These are phyloP conservation scores for Phytopythium sindhum DNA, from an alignment of 352 stramenopile genomes.

Conservation along the genomic window DNA sequence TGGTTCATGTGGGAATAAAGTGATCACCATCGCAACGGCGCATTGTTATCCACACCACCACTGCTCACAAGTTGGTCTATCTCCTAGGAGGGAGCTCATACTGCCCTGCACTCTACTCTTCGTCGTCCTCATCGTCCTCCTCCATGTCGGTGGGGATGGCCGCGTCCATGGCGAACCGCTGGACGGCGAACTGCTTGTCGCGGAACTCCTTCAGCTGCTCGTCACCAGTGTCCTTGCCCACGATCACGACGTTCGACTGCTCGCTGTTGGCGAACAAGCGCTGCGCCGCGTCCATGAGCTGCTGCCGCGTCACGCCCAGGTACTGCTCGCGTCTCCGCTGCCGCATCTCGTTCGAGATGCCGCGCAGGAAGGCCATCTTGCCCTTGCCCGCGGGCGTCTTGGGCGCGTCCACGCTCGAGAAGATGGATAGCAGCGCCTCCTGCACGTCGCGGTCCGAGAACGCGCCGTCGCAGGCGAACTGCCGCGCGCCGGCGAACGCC, in stretches of 20 bases:
- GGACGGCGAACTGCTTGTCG: conserved; percentile 35
- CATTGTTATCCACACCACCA: not conserved
- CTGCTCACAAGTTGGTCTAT: not conserved
- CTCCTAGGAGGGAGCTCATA: not conserved
- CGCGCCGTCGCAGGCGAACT: conserved; percentile 42
- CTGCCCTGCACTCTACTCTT: not conserved
- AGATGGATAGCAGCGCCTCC: conserved; percentile 78
- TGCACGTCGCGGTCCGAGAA: conserved; percentile 77
- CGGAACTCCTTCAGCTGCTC: conserved; percentile 32
- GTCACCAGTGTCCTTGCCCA: conserved; percentile 54
- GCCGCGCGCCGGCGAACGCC: conserved; percentile 54
- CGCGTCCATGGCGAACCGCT: conserved; percentile 24
- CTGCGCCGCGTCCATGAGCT: conserved; percentile 51
- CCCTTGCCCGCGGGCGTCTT: conserved; percentile 74
- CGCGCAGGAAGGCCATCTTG: conserved; percentile 71
- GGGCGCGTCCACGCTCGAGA: conserved; percentile 70
- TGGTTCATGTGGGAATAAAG: not conserved
- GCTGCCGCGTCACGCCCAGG: conserved; percentile 33
- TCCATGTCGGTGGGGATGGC: not conserved
- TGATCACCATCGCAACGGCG: not conserved
- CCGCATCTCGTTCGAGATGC: conserved; percentile 83
- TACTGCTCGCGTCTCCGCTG: conserved; percentile 71
- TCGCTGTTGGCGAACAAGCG: conserved; percentile 42
- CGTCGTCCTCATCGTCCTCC: not conserved
- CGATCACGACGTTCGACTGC: conserved; percentile 42